A percentile compares a stretch with the other conserved stretches of the same genome.
phyloP scores from a whole-genome alignment of 371 early-diverging fungal genomes.

The Lichtheimia hyalospora region DNA sequence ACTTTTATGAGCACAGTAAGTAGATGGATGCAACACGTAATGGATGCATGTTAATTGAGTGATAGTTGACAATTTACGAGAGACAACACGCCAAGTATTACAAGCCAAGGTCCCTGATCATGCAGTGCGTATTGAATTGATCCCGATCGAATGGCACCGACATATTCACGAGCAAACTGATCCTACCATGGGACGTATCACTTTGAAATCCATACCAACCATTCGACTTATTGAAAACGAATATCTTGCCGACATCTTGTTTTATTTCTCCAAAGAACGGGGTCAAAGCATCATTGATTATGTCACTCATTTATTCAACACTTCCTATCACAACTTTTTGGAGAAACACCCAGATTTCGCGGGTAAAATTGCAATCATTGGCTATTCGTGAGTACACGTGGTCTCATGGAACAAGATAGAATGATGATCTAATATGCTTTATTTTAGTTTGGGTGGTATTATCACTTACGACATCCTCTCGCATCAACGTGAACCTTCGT shows the following conservation, averaged over 20 bases:
- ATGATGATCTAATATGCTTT: not conserved
- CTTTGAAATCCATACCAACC: slow-evolving; percentile 65
- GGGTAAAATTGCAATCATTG: slow-evolving; percentile 59
- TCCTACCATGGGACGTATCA: slow-evolving; percentile 49
- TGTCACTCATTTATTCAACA: slow-evolving; percentile 58
- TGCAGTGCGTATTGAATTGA: slow-evolving; percentile 48
- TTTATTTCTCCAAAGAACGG: slow-evolving; percentile 56
- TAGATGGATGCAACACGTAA: not conserved
- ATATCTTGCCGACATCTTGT: slow-evolving; percentile 67
- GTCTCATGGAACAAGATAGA: too few species aligned
- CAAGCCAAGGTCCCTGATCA: slow-evolving; percentile 53
- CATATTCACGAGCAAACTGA: slow-evolving; percentile 60
- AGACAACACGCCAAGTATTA: slow-evolving; percentile 53
- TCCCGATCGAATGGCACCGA: slow-evolving; percentile 56
- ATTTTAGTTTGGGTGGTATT: slow-evolving; percentile 56
- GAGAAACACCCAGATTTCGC: slow-evolving; percentile 56
- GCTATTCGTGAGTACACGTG: slow-evolving; percentile 48
- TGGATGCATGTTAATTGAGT: not conserved
- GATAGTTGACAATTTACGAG: slow-evolving; percentile 52
- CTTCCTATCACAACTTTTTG: slow-evolving; percentile 53
- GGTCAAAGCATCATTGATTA: slow-evolving; percentile 59
- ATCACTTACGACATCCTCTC: slow-evolving; percentile 65
- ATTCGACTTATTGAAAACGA: slow-evolving; percentile 68
- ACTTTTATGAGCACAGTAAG: slow-evolving; percentile 56
- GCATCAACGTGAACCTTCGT: slow-evolving; percentile 32